Conservation (phyloP, 225 moss, liverwort and hornwort species). For the Climacium dendroides region DNA sequence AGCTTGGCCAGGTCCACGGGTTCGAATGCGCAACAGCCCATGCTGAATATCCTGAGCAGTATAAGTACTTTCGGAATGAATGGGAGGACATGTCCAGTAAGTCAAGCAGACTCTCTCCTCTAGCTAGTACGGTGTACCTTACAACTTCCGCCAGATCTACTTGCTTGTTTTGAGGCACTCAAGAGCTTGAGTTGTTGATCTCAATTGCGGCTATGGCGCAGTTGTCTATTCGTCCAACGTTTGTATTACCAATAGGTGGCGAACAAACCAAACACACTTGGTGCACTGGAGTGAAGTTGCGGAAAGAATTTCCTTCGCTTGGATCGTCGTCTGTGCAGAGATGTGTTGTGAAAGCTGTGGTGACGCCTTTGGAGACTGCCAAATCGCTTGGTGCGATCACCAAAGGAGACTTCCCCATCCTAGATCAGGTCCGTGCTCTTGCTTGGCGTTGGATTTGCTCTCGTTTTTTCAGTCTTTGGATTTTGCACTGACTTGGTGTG, state of each 20-base stretch:
- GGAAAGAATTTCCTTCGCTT: not conserved
- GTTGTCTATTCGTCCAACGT: not conserved
- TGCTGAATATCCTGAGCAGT: not conserved
- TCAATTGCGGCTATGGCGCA: not conserved
- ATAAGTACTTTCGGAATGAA: not conserved
- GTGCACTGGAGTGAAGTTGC: not conserved
- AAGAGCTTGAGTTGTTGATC: not conserved
- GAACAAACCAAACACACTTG: not conserved
- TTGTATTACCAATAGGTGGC: not conserved
- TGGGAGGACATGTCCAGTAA: not conserved
- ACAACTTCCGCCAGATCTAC: not conserved
- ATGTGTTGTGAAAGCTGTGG: not conserved
- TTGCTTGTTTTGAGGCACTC: not conserved
- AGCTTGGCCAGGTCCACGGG: not conserved
- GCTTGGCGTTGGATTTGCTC: not conserved
- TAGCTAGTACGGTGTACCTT: not conserved
- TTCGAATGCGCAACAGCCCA: not conserved
- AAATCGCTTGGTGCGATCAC: constrained; percentile 43
- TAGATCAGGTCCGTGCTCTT: constrained; percentile 23
- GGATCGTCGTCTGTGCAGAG: not conserved
- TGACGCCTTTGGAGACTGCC: not conserved
- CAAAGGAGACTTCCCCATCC: constrained; percentile 63
- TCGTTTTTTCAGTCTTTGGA: not conserved
- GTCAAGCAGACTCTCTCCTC: not conserved
- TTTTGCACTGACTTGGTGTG: not conserved